Percentiles rank a stretch among this genome's conserved stretches.
Evolutionary conservation across 75 land plant species (phyloP).

Genomic region (Gnetum montanum): DNA sequence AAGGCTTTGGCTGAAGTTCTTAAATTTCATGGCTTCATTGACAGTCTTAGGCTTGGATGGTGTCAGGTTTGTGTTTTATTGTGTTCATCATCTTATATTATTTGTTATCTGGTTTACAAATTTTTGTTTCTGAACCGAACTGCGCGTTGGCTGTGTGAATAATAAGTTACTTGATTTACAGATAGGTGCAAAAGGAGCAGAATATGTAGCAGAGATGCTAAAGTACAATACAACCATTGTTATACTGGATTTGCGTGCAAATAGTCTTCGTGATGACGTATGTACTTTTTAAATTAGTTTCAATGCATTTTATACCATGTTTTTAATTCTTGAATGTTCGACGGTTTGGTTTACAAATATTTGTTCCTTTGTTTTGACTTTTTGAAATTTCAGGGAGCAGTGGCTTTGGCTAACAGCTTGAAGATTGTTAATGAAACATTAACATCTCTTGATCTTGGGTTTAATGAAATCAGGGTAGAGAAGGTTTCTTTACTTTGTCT

Average conservation of each 20-base stretch:
- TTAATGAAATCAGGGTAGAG: slow-evolving; percentile 94
- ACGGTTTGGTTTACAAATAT: not conserved
- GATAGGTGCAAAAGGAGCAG: slow-evolving; percentile 94
- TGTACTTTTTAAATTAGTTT: slow-evolving; percentile 1
- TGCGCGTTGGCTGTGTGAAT: not conserved
- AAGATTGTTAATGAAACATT: slow-evolving; percentile 92
- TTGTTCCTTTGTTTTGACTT: not conserved
- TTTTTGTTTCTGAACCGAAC: not conserved
- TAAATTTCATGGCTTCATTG: slow-evolving; percentile 82
- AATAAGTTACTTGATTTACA: slow-evolving; percentile 11
- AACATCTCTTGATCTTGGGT: slow-evolving; percentile 85
- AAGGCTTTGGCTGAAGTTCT: slow-evolving; percentile 72
- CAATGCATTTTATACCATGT: not conserved
- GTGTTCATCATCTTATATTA: not conserved
- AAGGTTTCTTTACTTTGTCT: not conserved
- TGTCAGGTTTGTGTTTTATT: slow-evolving; percentile 64
- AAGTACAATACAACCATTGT: slow-evolving; percentile 84
- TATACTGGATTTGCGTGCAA: slow-evolving; percentile 82
- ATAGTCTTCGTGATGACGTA: slow-evolving; percentile 92
- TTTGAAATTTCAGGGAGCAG: slow-evolving; percentile 62
- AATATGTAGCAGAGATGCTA: slow-evolving; percentile 70
- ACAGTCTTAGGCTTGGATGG: slow-evolving; percentile 90
- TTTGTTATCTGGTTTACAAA: not conserved
- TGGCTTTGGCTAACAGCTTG: slow-evolving; percentile 73
- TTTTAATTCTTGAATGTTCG: not conserved